Conservation (phyloP, 2,329 filamentous ascomycete genomes). For the Alternaria brassicae region DNA sequence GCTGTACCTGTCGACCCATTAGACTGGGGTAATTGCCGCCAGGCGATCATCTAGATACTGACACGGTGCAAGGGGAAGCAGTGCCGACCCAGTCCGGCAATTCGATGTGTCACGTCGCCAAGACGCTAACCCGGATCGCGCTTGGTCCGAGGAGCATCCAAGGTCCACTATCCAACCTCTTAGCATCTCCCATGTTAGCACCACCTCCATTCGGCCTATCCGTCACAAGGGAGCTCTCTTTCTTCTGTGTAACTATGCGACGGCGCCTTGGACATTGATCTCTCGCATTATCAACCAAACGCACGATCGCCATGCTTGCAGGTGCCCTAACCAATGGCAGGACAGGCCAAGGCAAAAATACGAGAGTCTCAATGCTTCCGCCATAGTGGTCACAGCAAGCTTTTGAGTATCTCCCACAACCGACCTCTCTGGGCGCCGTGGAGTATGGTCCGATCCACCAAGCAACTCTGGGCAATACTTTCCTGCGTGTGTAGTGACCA, state of each 20-base stretch:
- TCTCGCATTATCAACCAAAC: background rate
- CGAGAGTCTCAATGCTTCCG: background rate
- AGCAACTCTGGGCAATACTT: constrained; percentile 2
- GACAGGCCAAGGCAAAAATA: background rate
- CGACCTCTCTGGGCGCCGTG: background rate
- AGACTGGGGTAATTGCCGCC: background rate
- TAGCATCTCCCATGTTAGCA: background rate
- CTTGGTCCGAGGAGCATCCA: background rate
- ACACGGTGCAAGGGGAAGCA: background rate
- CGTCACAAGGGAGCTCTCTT: background rate
- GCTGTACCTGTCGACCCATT: background rate
- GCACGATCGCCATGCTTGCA: background rate
- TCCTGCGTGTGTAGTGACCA: background rate
- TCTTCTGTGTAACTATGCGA: background rate
- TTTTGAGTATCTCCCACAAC: background rate
- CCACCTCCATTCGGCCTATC: background rate
- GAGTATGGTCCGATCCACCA: background rate
- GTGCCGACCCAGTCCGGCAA: constrained; percentile 4
- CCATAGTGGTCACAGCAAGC: background rate
- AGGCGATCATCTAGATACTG: background rate
- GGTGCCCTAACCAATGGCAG: background rate
- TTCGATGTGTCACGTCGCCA: constrained; percentile 3
- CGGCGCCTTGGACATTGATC: background rate
- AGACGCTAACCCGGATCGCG: background rate
- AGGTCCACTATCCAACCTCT: background rate